phyloP scores from a whole-genome alignment of 176 grass and related monocot genomes.

The Triticum monococcum region DNA sequence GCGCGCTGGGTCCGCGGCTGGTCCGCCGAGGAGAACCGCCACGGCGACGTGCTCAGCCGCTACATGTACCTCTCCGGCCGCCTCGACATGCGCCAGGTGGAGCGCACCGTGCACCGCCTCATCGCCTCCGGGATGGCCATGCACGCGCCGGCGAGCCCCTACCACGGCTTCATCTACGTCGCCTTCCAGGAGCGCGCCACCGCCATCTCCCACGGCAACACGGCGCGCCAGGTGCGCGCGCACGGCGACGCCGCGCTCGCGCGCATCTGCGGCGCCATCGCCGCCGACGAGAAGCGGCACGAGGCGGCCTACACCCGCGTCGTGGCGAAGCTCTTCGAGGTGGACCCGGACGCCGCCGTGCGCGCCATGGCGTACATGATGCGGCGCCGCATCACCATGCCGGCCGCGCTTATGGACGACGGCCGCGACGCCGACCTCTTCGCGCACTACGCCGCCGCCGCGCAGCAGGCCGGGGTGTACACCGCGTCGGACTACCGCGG shows the following conservation, averaged over 20 bases:
- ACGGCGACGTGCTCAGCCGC: conserved; percentile 77
- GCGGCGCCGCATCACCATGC: conserved; percentile 85
- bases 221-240: conserved; percentile 44
- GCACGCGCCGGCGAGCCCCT: conserved; percentile 43
- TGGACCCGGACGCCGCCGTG: conserved; percentile 58
- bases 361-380: conserved; percentile 76
- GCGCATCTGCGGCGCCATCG: conserved; percentile 62
- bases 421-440: conserved; percentile 57
- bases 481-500: conserved; percentile 55
- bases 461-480: conserved; percentile 55
- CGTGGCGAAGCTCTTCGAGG: conserved; percentile 59
- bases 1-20: conserved; percentile 79
- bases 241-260: conserved; percentile 57
- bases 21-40: conserved; percentile 93
- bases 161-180: conserved; percentile 75
- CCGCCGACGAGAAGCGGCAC: conserved; percentile 82
- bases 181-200: conserved; percentile 94
- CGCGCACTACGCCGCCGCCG: conserved; percentile 48
- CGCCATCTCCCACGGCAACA: conserved; percentile 79
- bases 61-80: conserved; percentile 89
- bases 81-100: conserved; percentile 75
- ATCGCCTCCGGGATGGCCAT: conserved; percentile 58
- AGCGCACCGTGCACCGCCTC: conserved; percentile 72
- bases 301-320: conserved; percentile 68
- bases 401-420: conserved; percentile 65